A percentile compares a stretch with the other conserved stretches of the same genome.
These are phyloP conservation scores for Aleurites moluccanus DNA, from an alignment of 441 rosid species.

Conservation along the genomic window DNA sequence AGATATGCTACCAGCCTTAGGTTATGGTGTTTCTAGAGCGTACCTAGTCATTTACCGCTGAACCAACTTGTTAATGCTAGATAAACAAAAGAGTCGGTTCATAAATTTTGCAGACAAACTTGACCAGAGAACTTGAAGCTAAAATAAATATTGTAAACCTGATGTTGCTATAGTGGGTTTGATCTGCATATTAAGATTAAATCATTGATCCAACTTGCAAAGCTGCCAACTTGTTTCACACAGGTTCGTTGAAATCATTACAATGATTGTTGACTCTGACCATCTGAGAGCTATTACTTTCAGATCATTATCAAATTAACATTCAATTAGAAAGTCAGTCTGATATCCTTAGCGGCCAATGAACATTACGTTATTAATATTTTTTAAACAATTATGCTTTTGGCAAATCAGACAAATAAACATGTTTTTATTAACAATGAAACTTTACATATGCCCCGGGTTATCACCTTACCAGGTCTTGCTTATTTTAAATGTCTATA, in stretches of 20 bases:
- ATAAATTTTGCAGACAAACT: background rate
- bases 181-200: background rate
- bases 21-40: no score
- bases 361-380: slow-evolving; percentile 9
- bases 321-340: slow-evolving; percentile 18
- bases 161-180: background rate
- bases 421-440: slow-evolving; percentile 9
- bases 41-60: no score
- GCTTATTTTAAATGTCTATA: slow-evolving; percentile 7
- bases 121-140: background rate
- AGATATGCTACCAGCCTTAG: no score
- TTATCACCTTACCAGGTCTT: slow-evolving; percentile 24
- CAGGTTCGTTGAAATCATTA: background rate
- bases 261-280: slow-evolving; percentile 19
- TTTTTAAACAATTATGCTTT: slow-evolving; percentile 13
- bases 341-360: slow-evolving; percentile 11
- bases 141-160: background rate
- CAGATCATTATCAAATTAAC: slow-evolving; percentile 10
- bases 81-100: no score
- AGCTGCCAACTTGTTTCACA: background rate
- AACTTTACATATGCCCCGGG: slow-evolving; percentile 26
- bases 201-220: background rate
- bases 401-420: slow-evolving; percentile 22
- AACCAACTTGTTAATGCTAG: no score
- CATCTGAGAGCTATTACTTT: slow-evolving; percentile 11